Base-by-base conservation (phyloP, 495 filamentous ascomycete genomes). In the Apodospora peruviana region DNA sequence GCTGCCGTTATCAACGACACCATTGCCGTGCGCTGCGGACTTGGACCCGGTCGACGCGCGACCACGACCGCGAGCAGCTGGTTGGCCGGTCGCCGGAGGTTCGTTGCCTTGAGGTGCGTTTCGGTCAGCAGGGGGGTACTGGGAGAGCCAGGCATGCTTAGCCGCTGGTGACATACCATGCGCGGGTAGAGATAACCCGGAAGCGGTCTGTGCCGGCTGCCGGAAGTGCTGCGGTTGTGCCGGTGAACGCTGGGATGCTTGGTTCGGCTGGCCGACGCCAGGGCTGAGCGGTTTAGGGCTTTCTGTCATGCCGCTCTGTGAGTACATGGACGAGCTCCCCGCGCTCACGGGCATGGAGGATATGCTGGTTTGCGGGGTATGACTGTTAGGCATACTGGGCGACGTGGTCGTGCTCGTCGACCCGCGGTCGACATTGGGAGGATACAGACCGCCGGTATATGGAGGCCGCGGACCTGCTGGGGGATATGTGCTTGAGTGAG, bases 231-330 rank as follows among this genome's bases (percentile, higher is more conserved):
- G 74, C 45, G 85, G 85, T 47, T 77, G 50, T 89, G 62, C 82
- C 10, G 88, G 87, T 5, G 87, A 90, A 47, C 86, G 77, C 44
- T 82, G 78, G 22, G 81, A 77, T 52, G 75, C 77, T 47, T 84
- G 79, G 50, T 82, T 78, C 22, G 78, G 72, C 40, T 82, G 78
- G 36, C 76, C 67, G 17, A 79, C 80, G 55, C 79, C 81, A 3
- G 90, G 90, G 27, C 89, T 95, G 25, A 95, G 71, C 3, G 90
- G 87, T 60, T 87, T 91, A 0, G 90, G 88, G 53, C 86, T 91
- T 60, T 95, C 90, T 3, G 85, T 90, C 76, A 94, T 86, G 47
- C 76, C 75, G 45, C 70, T 73, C 49, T 87, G 82, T 14, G 83
- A 75, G 63, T 86, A 91, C 45, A 88, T 75, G 5, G 86, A 80